Base-by-base conservation (phyloP, 2,329 filamentous ascomycete species). In the Hymenoscyphus fructigenus region DNA sequence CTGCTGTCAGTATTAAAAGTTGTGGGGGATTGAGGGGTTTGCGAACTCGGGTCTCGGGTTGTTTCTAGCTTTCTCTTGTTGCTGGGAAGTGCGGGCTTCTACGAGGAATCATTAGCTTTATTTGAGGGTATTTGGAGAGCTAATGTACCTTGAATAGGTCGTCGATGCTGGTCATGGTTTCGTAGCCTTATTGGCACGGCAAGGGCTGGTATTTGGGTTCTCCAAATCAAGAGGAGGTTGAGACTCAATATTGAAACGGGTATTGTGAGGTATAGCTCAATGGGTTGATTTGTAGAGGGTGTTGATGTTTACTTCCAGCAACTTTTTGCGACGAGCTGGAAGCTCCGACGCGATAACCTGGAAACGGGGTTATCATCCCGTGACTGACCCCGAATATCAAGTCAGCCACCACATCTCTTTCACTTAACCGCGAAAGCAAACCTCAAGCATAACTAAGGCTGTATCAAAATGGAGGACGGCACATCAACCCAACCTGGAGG, bases 51-150 rank as follows among this genome's bases (percentile, higher is more conserved):
- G 75, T 90, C 85, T 72, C 81, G 81, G 66, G 86, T 76, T 20
- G 84, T 80, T 66, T 89, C 86, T 62, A 88, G 78, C 76, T 88
- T 90, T 71, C 87, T 83, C 75, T 90, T 90, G 78, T 81, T 83
- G 62, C 71, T 77, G 29, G 75, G 73, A 7, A 76, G 67, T 62
- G 75, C 73, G 65, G 73, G 75, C 57, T 76, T 75, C 73, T 75
- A 60, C n/a, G 59, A 14, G 29, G 34, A 17, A 50, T 20, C 57
- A 32, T 66, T 63, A 66, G 65, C 47, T 34, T 29, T 7, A 36
- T 62, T 50, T 23, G n/a, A 15, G 29, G 29, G 14, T 38, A 15
- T 26, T 5, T n/a, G 5, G 17, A 50, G 15, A 20, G 26, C 28
- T 23, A 9, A 17, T 36, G 32, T 68, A 71, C 72, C 64, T 73